Conservation (phyloP, 225 moss, liverwort and hornwort species). For the Marchantia polymorpha region DNA sequence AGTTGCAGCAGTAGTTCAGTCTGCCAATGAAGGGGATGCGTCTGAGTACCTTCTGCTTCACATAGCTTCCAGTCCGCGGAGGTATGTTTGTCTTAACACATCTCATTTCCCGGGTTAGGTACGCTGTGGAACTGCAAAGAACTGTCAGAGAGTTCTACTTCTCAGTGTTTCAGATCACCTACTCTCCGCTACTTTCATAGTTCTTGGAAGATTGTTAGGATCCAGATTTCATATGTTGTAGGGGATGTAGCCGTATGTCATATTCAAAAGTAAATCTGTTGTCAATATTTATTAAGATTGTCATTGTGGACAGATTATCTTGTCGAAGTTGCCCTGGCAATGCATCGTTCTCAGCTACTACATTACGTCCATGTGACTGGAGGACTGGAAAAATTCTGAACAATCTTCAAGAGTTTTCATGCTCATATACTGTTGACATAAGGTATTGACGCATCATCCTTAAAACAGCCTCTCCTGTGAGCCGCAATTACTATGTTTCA, state of each 20-base stretch:
- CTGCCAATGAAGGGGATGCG: constrained; percentile 34
- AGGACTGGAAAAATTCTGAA: constrained; percentile 75
- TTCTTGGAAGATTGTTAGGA: background rate
- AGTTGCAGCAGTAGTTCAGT: constrained; percentile 59
- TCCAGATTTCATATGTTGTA: background rate
- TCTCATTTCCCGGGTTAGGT: background rate
- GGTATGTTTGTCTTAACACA: constrained; percentile 33
- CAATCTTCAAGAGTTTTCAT: constrained; percentile 71
- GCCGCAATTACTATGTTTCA: no score
- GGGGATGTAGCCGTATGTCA: background rate
- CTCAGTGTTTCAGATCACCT: background rate
- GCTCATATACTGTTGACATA: constrained; percentile 74
- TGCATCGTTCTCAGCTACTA: constrained; percentile 55
- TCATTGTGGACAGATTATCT: constrained; percentile 51
- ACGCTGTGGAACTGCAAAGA: background rate
- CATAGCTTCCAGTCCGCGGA: constrained; percentile 81
- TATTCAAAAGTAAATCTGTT: background rate
- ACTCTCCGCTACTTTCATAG: background rate
- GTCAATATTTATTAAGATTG: background rate
- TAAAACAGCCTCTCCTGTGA: no score
- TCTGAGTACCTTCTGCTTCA: constrained; percentile 78
- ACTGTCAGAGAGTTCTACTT: background rate
- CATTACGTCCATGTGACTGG: constrained; percentile 85
- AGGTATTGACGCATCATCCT: constrained; percentile 39
- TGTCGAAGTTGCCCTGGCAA: constrained; percentile 72